Evolutionary conservation across 345 rosid species (phyloP), one percentile per base, ranked within the genome.

Genomic region (Rhodamnia argentea): DNA sequence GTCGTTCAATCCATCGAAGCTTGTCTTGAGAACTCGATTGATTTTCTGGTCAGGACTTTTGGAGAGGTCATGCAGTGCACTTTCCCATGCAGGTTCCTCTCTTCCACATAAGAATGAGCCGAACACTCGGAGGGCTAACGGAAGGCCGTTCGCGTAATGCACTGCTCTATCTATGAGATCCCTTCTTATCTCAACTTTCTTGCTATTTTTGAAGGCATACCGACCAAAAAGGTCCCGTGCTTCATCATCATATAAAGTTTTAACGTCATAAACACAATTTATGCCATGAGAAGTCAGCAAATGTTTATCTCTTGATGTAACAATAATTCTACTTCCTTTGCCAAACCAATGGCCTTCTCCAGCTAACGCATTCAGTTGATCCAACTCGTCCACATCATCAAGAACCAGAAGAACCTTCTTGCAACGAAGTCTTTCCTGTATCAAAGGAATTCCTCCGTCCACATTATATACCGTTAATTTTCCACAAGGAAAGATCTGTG

Each of bases 31-130:
- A 59, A 59, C 37, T 27, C 1, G 20, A 60, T 60, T 27, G 2
- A 60, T 60, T 2, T 0, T 3, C 11, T 0, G 1, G 0, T 27
- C 1, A 14, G 74, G 74, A 60, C 0, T 3, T 60, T 60, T 7
- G 2, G 75, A 27, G 75, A 62, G 22, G 1, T 7, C 27, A 3
- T 0, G 2, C 5, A 27, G 6, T 1, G 9, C 1, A 62, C 20
- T 62, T 62, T 27, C 5, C 75, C 75, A 29, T 7, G 2, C 75
- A 29, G 11, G 2, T 27, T 62, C 3, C 3, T 29, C 3, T 15
- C 75, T 27, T 27, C 40, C 75, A 29, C 5, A 0, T 29, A 62
- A 7, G 40, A 62, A 62, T 62, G 75, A 62, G 75, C 75, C 75
- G 20, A 62, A 62, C 5, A 62, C 75, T 62, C 29, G 10, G 0